These are phyloP conservation scores for Bimuria novae-zelandiae DNA, from an alignment of 2,329 filamentous ascomycete species.

Conservation along the genomic window DNA sequence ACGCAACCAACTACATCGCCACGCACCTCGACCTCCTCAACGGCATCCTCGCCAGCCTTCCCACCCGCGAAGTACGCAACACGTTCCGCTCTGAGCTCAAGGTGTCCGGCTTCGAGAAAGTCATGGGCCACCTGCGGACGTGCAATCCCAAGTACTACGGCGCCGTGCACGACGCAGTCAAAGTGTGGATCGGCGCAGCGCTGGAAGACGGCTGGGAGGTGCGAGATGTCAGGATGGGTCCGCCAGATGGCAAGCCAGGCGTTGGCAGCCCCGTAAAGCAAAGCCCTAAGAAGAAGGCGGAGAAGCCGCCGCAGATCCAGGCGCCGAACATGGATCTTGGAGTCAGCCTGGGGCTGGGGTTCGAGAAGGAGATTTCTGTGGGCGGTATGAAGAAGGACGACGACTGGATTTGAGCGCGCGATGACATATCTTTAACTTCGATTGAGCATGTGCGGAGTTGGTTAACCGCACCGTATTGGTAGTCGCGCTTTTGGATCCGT, in stretches of 20 bases:
- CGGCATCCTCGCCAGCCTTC: slow-evolving; percentile 81
- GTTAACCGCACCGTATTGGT: neutral
- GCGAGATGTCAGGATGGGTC: slow-evolving; percentile 75
- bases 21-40: slow-evolving; percentile 93
- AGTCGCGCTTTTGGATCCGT: neutral
- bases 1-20: slow-evolving; percentile 94
- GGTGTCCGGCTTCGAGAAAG: slow-evolving; percentile 87
- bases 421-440: too few species aligned
- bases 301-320: slow-evolving; percentile 44
- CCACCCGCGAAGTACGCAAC: slow-evolving; percentile 73
- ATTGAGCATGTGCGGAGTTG: neutral
- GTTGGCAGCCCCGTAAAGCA: slow-evolving; percentile 41
- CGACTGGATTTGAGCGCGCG: slow-evolving; percentile 38
- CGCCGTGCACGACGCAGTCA: slow-evolving; percentile 83
- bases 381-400: slow-evolving; percentile 26
- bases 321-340: slow-evolving; percentile 45
- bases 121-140: slow-evolving; percentile 80
- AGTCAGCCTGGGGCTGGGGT: slow-evolving; percentile 31
- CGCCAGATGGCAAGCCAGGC: slow-evolving; percentile 43
- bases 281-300: slow-evolving; percentile 49
- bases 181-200: slow-evolving; percentile 88
- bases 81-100: slow-evolving; percentile 74
- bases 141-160: slow-evolving; percentile 99
- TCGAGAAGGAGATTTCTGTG: slow-evolving; percentile 36
- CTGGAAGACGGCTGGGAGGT: slow-evolving; percentile 88